phyloP scores from a whole-genome alignment of 441 rosid species.

The Syzygium syzygioides region DNA sequence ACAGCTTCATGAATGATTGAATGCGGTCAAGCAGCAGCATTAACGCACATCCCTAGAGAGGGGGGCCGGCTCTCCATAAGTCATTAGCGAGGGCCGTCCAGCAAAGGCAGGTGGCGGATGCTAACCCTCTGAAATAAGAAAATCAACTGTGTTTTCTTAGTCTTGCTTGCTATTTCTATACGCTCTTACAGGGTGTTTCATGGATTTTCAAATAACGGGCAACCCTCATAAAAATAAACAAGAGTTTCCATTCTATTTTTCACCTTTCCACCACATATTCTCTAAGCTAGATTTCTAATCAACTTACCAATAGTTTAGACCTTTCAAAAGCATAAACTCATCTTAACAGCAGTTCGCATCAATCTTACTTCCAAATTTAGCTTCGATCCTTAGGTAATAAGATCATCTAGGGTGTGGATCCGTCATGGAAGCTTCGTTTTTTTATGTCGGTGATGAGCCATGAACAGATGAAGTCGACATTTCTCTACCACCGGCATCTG shows the following conservation, averaged over 20 bases:
- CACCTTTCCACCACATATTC: too few relatives aligned
- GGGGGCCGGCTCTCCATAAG: neutral
- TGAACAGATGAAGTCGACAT: neutral
- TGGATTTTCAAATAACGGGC: neutral
- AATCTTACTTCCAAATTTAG: neutral
- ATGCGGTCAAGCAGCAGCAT: too few relatives aligned
- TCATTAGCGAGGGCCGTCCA: neutral
- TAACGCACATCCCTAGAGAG: too few relatives aligned
- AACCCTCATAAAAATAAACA: too few relatives aligned
- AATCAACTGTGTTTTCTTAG: neutral
- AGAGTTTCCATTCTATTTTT: neutral
- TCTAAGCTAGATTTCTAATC: rapidly evolving
- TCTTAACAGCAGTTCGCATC: rapidly evolving
- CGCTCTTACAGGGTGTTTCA: neutral
- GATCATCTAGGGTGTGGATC: neutral
- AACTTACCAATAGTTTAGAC: too few relatives aligned
- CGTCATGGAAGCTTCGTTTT: neutral
- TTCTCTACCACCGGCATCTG: neutral
- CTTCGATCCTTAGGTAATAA: neutral
- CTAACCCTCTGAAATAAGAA: neutral
- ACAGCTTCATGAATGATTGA: too few relatives aligned
- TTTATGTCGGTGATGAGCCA: neutral
- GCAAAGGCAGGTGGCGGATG: neutral
- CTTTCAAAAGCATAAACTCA: neutral
- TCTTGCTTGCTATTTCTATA: neutral